Conservation (phyloP, 176 grass and related monocot genomes). For the Carex myosuroides region DNA sequence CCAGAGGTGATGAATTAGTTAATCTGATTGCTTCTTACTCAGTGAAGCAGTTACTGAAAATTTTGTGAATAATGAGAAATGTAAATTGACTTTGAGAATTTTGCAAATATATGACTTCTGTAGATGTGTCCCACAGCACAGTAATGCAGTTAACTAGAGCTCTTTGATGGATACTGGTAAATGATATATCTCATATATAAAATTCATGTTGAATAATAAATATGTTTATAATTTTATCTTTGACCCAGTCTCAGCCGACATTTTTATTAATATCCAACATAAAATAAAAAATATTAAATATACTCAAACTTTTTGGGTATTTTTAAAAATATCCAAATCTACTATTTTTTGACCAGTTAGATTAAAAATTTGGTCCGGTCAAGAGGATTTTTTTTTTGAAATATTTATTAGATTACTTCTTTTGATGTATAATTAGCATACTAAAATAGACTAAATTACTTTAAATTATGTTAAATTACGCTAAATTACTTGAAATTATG, state of each 20-base stretch:
- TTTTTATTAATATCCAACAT: no score
- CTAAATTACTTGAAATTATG: no score
- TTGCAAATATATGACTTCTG: background rate
- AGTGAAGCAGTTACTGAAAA: background rate
- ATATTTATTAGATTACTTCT: no score
- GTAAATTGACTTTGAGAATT: background rate
- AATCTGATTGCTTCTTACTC: background rate
- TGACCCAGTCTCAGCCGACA: background rate
- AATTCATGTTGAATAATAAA: background rate
- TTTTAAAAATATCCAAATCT: no score
- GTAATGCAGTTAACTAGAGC: background rate
- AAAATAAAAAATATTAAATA: no score
- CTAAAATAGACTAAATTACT: no score
- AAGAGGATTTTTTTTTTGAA: no score
- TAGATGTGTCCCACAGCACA: background rate
- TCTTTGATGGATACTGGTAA: background rate
- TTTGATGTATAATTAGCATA: no score
- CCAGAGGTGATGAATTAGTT: background rate
- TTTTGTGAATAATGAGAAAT: background rate
- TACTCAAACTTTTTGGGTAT: no score
- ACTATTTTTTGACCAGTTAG: no score
- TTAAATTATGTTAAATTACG: no score
- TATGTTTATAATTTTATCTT: background rate
- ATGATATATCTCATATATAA: background rate
- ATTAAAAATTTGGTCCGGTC: no score